Percentiles rank a stretch among this genome's conserved stretches.
Conservation (phyloP, 1,284 basidiomycete species). For the Psilocybe mexicana region DNA sequence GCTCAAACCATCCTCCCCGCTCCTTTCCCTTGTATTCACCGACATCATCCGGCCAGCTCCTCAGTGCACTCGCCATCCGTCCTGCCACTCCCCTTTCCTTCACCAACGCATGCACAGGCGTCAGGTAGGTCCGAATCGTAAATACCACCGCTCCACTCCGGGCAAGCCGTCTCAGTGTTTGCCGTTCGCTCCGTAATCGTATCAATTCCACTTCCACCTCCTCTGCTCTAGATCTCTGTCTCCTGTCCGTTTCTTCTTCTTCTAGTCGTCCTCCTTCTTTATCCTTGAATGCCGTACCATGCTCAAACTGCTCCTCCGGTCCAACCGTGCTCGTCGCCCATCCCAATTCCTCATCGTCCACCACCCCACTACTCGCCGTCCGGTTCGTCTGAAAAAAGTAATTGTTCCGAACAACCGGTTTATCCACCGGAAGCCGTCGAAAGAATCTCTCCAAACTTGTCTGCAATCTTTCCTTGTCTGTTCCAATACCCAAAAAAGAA, state of each 20-base stretch:
- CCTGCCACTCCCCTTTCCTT: conserved; percentile 66
- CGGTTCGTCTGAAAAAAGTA: conserved; percentile 63
- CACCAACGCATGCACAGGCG: conserved; percentile 58
- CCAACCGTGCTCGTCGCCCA: conserved; percentile 71
- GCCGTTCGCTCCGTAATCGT: conserved; percentile 68
- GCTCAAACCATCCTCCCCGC: conserved; percentile 33
- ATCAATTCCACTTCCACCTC: conserved; percentile 46
- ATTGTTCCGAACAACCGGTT: conserved; percentile 75
- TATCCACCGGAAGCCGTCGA: conserved; percentile 60
- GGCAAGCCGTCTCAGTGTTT: conserved; percentile 70
- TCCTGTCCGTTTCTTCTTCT: conserved; percentile 11
- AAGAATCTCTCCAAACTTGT: conserved; percentile 72
- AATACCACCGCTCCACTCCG: conserved; percentile 74
- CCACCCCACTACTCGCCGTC: conserved; percentile 23
- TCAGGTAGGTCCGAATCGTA: conserved; percentile 73
- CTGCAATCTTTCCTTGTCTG: conserved; percentile 67
- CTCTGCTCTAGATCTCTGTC: neutral
- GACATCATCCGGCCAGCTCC: conserved; percentile 72
- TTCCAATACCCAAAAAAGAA: neutral
- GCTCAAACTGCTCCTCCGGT: conserved; percentile 54
- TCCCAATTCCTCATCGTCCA: conserved; percentile 51
- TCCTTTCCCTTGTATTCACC: conserved; percentile 59
- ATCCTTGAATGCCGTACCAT: conserved; percentile 30
- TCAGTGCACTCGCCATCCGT: conserved; percentile 65
- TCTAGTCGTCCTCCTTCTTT: conserved; percentile 13